Conservation (phyloP, 257 asterid species). For the Nicotiana obtusifolia region DNA sequence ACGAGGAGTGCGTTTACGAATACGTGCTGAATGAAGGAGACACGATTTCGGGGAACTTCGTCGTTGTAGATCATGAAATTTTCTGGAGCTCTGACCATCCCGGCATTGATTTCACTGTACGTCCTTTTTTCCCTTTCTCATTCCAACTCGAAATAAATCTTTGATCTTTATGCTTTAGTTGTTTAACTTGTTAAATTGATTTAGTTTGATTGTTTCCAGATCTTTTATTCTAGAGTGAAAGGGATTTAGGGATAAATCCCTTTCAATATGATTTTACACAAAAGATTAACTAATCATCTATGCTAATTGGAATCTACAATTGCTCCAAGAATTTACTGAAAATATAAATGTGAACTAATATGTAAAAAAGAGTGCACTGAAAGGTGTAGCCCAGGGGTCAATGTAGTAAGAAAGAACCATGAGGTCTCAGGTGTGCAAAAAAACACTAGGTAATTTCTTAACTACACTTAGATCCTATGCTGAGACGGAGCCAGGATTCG, state of each 20-base stretch:
- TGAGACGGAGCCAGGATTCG: too few species aligned
- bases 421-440: too few species aligned
- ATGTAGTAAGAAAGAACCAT: too few species aligned
- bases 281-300: background rate
- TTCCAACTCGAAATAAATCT: background rate
- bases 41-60: constrained; percentile 75
- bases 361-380: too few species aligned
- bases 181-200: background rate
- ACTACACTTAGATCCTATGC: background rate
- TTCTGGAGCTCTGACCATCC: constrained; percentile 73
- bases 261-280: background rate
- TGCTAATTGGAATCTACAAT: background rate
- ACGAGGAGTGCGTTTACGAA: constrained; percentile 76
- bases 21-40: constrained; percentile 73
- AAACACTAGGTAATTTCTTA: too few species aligned
- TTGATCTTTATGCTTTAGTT: background rate
- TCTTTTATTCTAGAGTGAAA: background rate
- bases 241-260: background rate
- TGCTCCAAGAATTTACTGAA: too few species aligned
- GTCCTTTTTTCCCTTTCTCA: background rate
- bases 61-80: constrained; percentile 66
- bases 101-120: constrained; percentile 73
- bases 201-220: background rate
- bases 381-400: too few species aligned
- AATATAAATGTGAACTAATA: too few species aligned